These are phyloP conservation scores for Eucalyptus cloeziana DNA, from an alignment of 345 rosid genomes.

Conservation along the genomic window DNA sequence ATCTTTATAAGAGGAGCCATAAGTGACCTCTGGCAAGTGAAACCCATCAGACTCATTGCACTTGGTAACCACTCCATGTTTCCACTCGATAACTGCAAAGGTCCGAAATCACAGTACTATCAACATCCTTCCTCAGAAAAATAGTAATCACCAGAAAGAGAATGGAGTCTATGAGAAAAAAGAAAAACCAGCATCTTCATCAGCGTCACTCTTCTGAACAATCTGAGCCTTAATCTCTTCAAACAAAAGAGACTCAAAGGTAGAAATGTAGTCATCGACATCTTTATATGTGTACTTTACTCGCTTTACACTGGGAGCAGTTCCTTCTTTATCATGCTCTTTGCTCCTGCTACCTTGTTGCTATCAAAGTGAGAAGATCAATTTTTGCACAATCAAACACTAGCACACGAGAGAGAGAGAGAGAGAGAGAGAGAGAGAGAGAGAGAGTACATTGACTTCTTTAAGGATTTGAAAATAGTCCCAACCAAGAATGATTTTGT, in stretches of 20 bases:
- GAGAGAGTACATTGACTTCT: constrained; percentile 19
- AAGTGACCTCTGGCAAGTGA: constrained; percentile 32
- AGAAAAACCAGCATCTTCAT: constrained; percentile 45
- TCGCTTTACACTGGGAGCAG: constrained; percentile 18
- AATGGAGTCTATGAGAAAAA: background rate
- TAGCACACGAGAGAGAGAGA: background rate
- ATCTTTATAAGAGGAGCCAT: constrained; percentile 38
- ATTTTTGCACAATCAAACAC: background rate
- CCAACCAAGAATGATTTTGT: constrained; percentile 64
- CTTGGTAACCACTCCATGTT: constrained; percentile 56
- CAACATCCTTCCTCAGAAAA: background rate
- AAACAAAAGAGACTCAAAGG: constrained; percentile 80
- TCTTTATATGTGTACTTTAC: constrained; percentile 61
- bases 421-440: background rate
- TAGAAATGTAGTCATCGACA: constrained; percentile 65
- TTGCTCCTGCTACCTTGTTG: constrained; percentile 6
- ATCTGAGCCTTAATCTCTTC: constrained; percentile 95
- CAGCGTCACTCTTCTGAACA: constrained; percentile 57
- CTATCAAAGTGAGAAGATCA: background rate
- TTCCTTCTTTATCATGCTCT: constrained; percentile 4
- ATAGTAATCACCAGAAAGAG: background rate
- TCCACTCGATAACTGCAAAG: constrained; percentile 44
- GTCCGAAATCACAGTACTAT: background rate
- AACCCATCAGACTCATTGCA: constrained; percentile 73
- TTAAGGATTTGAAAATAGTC: constrained; percentile 59